phyloP scores from a whole-genome alignment of 352 stramenopile genomes.

The Pythium apleroticum region DNA sequence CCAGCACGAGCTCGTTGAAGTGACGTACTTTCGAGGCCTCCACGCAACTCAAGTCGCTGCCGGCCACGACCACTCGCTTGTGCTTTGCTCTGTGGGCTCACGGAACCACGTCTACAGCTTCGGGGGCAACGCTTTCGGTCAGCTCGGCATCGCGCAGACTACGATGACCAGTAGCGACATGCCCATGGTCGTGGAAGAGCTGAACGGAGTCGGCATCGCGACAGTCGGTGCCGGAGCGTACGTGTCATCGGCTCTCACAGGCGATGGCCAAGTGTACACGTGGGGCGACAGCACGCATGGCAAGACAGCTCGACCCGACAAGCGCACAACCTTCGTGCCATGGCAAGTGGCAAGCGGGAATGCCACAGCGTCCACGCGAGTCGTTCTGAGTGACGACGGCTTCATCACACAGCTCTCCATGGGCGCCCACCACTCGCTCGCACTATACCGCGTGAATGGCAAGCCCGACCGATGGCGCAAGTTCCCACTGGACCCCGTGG shows the following conservation, averaged over 20 bases:
- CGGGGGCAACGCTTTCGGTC: constrained; percentile 61
- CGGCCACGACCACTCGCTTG: constrained; percentile 65
- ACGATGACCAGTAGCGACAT: constrained; percentile 44
- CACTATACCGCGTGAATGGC: constrained; percentile 49
- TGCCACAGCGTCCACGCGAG: constrained; percentile 10
- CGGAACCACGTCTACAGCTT: constrained; percentile 67
- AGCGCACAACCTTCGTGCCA: constrained; percentile 59
- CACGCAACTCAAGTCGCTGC: constrained; percentile 40
- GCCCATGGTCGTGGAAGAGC: constrained; percentile 59
- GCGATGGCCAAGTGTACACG: constrained; percentile 58
- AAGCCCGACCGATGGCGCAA: constrained; percentile 66
- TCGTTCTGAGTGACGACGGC: constrained; percentile 14
- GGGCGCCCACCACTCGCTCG: constrained; percentile 53
- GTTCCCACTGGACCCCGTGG: constrained; percentile 43
- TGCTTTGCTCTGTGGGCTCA: constrained; percentile 44
- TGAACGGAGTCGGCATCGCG: constrained; percentile 26
- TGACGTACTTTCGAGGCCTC: constrained; percentile 63
- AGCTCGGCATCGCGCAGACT: constrained; percentile 51
- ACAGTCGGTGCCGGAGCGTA: constrained; percentile 53
- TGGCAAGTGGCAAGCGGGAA: constrained; percentile 41
- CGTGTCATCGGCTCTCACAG: constrained; percentile 57
- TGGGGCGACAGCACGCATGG: constrained; percentile 62
- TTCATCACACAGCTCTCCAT: constrained; percentile 64
- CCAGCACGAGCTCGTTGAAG: constrained; percentile 35
- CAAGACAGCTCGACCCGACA: constrained; percentile 44